Percentiles rank a stretch among this genome's conserved stretches.
Conservation (phyloP, 148 eudicot genomes). For the Rhododendron mucronatum region DNA sequence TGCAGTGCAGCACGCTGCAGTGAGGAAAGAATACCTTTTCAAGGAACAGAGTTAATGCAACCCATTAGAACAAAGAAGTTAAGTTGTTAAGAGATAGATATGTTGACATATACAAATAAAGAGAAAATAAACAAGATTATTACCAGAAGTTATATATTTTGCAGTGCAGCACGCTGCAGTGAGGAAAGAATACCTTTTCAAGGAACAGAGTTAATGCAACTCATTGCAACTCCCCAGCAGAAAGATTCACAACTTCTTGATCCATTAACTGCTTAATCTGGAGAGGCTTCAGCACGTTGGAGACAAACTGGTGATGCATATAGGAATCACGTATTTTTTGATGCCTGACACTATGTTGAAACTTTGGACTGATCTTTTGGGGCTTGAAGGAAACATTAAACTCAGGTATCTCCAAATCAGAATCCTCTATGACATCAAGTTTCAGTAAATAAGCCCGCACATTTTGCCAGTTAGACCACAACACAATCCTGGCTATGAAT, state of each 20-base stretch:
- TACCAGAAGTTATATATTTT: neutral
- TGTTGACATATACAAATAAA: neutral
- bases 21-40: constrained; percentile 22
- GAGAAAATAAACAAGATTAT: neutral
- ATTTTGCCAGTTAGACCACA: neutral
- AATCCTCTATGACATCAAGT: constrained; percentile 67
- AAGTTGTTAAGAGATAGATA: neutral
- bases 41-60: constrained; percentile 83
- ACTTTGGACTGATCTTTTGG: constrained; percentile 91
- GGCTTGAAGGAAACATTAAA: constrained; percentile 94
- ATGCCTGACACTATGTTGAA: constrained; percentile 57
- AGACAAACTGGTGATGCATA: constrained; percentile 73
- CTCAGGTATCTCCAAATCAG: constrained; percentile 80
- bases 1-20: neutral
- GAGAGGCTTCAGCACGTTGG: constrained; percentile 98
- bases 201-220: constrained; percentile 90
- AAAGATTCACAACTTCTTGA: constrained; percentile 90
- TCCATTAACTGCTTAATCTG: constrained; percentile 90
- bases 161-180: neutral
- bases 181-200: constrained; percentile 22
- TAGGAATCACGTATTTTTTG: constrained; percentile 79
- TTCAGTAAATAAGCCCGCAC: constrained; percentile 83
- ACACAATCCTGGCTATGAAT: neutral
- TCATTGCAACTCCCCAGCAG: constrained; percentile 96
- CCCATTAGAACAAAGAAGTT: too few relatives aligned